phyloP scores from a whole-genome alignment of 345 rosid species.

The Linum tenue region DNA sequence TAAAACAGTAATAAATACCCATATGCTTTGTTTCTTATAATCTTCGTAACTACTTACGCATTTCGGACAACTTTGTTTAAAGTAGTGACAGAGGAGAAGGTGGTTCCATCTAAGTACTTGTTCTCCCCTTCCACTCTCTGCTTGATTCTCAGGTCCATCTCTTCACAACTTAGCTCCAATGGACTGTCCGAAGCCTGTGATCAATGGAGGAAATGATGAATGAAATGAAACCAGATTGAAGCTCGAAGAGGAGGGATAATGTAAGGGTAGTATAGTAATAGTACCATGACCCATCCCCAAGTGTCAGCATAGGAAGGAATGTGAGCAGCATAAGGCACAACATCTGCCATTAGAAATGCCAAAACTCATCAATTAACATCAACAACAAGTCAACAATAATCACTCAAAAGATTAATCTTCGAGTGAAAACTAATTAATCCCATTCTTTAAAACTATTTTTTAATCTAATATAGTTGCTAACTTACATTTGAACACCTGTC shows the following conservation, averaged over 20 bases:
- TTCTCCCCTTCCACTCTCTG: slow-evolving; percentile 44
- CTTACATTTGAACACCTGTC: slow-evolving; percentile 55
- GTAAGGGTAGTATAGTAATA: neutral
- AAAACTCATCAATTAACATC: neutral
- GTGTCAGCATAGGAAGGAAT: slow-evolving; percentile 65
- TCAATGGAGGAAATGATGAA: neutral
- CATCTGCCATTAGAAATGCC: slow-evolving; percentile 30
- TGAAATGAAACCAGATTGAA: neutral
- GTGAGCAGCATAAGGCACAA: slow-evolving; percentile 52
- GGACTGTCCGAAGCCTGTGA: slow-evolving; percentile 50
- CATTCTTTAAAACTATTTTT: no score
- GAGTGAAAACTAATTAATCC: neutral
- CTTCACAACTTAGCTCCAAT: slow-evolving; percentile 30
- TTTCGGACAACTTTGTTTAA: slow-evolving; percentile 46
- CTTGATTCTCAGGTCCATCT: slow-evolving; percentile 37
- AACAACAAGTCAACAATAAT: neutral
- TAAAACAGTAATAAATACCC: neutral
- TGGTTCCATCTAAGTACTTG: slow-evolving; percentile 44
- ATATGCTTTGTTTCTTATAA: no score
- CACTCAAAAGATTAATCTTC: neutral
- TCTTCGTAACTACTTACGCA: slow-evolving; percentile 30
- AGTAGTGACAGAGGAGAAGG: slow-evolving; percentile 40
- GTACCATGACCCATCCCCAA: slow-evolving; percentile 77
- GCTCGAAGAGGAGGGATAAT: neutral
- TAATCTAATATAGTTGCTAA: neutral